Percentiles rank a stretch among this genome's conserved stretches.
These are phyloP conservation scores for Limnomonas spitsbergensis DNA, from an alignment of 139 green algal genomes.

Conservation along the genomic window DNA sequence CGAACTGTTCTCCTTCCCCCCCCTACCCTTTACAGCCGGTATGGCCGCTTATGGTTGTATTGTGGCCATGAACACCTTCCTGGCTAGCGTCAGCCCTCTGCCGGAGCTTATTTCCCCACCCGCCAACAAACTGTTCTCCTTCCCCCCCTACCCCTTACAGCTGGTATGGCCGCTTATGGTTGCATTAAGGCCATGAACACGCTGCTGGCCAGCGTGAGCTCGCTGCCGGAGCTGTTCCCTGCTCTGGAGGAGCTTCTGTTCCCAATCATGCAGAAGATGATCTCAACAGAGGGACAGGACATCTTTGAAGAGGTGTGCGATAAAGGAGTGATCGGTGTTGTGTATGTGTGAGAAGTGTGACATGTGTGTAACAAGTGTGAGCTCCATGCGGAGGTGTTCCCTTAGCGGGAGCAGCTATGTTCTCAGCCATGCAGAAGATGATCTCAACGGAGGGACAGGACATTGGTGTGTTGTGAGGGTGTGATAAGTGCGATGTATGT, in stretches of 20 bases:
- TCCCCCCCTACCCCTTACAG: constrained; percentile 81
- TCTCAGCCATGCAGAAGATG: constrained; percentile 82
- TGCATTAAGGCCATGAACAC: constrained; percentile 85
- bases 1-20: no score
- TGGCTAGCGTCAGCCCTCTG: constrained; percentile 76
- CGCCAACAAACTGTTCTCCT: constrained; percentile 81
- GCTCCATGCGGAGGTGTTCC: constrained; percentile 68
- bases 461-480: constrained; percentile 39
- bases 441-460: constrained; percentile 67
- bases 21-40: no score
- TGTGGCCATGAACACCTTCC: constrained; percentile 79
- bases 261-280: constrained; percentile 80
- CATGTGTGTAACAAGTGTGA: constrained; percentile 85
- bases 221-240: constrained; percentile 70
- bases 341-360: constrained; percentile 9
- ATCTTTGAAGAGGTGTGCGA: constrained; percentile 82
- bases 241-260: constrained; percentile 83
- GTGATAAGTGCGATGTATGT: not conserved
- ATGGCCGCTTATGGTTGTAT: constrained; percentile 85
- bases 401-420: constrained; percentile 80
- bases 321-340: not conserved
- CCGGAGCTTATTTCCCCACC: constrained; percentile 74
- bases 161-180: constrained; percentile 75
- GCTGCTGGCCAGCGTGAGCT: constrained; percentile 79
- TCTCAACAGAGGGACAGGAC: constrained; percentile 66